Evolutionary conservation across 2,329 filamentous ascomycete genomes (phyloP).

Genomic region (Cordyceps fumosorosea): DNA sequence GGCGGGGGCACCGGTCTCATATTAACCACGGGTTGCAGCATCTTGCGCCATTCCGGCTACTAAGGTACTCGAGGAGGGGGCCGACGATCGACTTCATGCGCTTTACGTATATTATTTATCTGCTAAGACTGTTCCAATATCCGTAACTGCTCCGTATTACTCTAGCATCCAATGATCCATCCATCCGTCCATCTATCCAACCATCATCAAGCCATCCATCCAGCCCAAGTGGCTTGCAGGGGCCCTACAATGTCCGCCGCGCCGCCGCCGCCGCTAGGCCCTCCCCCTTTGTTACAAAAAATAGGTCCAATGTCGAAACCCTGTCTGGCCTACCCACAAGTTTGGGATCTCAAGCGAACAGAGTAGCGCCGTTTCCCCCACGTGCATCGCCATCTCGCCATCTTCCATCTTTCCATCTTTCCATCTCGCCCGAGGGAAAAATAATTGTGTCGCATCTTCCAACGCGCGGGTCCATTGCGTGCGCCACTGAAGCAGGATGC

Average conservation of each 20-base stretch:
- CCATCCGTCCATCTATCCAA: not conserved
- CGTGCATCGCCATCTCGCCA: not conserved
- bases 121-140: too few relatives aligned
- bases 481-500: not conserved
- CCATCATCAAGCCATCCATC: not conserved
- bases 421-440: not conserved
- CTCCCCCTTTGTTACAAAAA: not conserved
- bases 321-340: not conserved
- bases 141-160: too few relatives aligned
- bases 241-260: not conserved
- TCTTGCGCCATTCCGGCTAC: slow-evolving; percentile 6
- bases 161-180: too few relatives aligned
- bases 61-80: not conserved
- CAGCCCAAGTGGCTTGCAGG: not conserved
- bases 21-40: not conserved
- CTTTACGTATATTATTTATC: not conserved
- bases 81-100: not conserved
- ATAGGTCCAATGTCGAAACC: not conserved
- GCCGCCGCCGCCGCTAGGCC: not conserved
- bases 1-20: not conserved
- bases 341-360: not conserved
- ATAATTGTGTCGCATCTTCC: not conserved
- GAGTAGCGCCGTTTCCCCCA: not conserved
- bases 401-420: not conserved
- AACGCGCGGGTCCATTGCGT: not conserved